These are phyloP conservation scores for Erodium texanum DNA, from an alignment of 441 rosid species.

Conservation along the genomic window DNA sequence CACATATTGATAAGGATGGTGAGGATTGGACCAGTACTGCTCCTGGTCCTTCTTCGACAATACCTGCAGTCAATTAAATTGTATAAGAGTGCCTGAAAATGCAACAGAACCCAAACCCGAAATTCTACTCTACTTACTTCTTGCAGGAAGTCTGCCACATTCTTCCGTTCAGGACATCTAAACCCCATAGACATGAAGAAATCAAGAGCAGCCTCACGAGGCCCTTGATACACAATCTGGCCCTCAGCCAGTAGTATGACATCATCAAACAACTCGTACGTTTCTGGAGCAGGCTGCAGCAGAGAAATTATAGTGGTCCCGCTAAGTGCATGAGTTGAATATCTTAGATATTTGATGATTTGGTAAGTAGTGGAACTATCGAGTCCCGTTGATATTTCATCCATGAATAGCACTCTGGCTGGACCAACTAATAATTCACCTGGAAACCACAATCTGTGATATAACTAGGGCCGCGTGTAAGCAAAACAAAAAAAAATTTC, in stretches of 20 bases:
- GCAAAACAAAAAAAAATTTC: too few relatives aligned
- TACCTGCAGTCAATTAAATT: conserved; percentile 35
- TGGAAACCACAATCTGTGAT: conserved; percentile 17
- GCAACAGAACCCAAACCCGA: neutral
- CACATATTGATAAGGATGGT: conserved; percentile 54
- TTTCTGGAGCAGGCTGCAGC: conserved; percentile 95
- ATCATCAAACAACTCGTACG: conserved; percentile 77
- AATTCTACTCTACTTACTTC: conserved; percentile 30
- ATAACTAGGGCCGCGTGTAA: too few relatives aligned
- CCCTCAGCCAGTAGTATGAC: conserved; percentile 73
- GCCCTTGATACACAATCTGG: conserved; percentile 66
- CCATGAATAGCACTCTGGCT: conserved; percentile 68
- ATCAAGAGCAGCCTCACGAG: conserved; percentile 56
- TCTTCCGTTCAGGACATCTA: conserved; percentile 77
- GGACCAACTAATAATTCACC: conserved; percentile 91
- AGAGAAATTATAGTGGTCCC: conserved; percentile 80
- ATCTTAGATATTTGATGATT: conserved; percentile 66
- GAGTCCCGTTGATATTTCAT: conserved; percentile 85
- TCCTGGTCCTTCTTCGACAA: conserved; percentile 80
- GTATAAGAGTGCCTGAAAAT: neutral
- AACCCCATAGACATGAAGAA: conserved; percentile 75
- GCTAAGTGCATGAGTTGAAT: conserved; percentile 53
- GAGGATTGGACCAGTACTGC: conserved; percentile 60
- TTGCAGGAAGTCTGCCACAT: conserved; percentile 81
- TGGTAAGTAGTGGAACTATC: conserved; percentile 85